phyloP scores from a whole-genome alignment of 208 protist species.

The Trypanosoma melophagium region DNA sequence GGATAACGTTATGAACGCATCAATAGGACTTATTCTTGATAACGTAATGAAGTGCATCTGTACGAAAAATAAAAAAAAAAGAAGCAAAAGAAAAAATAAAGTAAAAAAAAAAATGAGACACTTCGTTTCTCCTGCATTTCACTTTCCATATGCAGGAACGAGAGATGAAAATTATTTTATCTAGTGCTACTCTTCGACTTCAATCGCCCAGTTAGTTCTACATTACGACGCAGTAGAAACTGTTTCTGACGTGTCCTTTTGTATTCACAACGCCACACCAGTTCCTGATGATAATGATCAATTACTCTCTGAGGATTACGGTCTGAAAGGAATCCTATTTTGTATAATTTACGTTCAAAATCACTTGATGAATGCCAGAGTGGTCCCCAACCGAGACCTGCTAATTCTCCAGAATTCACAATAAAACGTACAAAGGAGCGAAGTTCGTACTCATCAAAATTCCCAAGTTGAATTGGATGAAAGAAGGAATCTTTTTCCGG shows the following conservation, averaged over 20 bases:
- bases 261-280: conserved; percentile 91
- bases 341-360: conserved; percentile 92
- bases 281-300: conserved; percentile 91
- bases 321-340: conserved; percentile 90
- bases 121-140: neutral
- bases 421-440: conserved; percentile 83
- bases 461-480: conserved; percentile 80
- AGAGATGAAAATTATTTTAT: neutral
- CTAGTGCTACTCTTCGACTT: neutral
- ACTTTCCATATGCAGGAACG: neutral
- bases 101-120: neutral
- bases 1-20: too few relatives aligned
- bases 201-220: conserved; percentile 4
- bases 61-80: conserved; percentile 13
- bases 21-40: too few relatives aligned
- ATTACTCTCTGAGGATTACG: conserved; percentile 88
- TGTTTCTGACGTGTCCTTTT: conserved; percentile 89
- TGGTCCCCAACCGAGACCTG: conserved; percentile 90
- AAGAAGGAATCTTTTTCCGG: conserved; percentile 89
- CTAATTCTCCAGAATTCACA: conserved; percentile 89
- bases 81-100: neutral
- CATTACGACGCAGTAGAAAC: conserved; percentile 67
- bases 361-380: conserved; percentile 90
- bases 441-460: conserved; percentile 92
- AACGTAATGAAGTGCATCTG: neutral